Evolutionary conservation across 306 rosid species (phyloP).

Genomic region (Begonia peltatifolia): DNA sequence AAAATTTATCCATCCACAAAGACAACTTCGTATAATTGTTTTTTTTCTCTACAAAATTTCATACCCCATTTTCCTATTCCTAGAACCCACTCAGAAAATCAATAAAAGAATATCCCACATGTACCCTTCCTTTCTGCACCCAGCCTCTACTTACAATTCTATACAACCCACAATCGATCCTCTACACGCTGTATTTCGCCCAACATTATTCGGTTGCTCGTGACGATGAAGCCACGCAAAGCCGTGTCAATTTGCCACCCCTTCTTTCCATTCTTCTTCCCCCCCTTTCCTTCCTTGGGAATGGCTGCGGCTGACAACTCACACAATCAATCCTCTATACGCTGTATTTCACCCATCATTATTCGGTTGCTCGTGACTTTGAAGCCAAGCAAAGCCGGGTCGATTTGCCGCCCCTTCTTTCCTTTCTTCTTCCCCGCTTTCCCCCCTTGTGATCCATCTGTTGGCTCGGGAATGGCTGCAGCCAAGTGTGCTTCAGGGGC

Average conservation of each 20-base stretch:
- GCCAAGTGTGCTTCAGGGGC: conserved; percentile 14
- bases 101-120: too few species aligned
- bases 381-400: conserved; percentile 49
- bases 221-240: conserved; percentile 43
- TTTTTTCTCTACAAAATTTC: too few species aligned
- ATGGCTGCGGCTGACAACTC: neutral
- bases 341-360: conserved; percentile 54
- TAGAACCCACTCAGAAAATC: too few species aligned
- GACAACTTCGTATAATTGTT: too few species aligned
- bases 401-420: conserved; percentile 44
- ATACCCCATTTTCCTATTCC: too few species aligned
- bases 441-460: conserved; percentile 27
- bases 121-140: too few species aligned
- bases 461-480: conserved; percentile 10
- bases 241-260: conserved; percentile 45
- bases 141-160: too few species aligned
- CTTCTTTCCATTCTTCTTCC: conserved; percentile 48
- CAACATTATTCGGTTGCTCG: conserved; percentile 49
- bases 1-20: too few species aligned
- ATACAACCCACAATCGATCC: conserved; percentile 2
- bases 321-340: conserved; percentile 21
- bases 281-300: conserved; percentile 23
- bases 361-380: conserved; percentile 50
- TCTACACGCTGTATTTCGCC: conserved; percentile 45
- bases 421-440: conserved; percentile 48